Conservation (phyloP, 1,284 basidiomycete species). For the Trichosporon sp. region DNA sequence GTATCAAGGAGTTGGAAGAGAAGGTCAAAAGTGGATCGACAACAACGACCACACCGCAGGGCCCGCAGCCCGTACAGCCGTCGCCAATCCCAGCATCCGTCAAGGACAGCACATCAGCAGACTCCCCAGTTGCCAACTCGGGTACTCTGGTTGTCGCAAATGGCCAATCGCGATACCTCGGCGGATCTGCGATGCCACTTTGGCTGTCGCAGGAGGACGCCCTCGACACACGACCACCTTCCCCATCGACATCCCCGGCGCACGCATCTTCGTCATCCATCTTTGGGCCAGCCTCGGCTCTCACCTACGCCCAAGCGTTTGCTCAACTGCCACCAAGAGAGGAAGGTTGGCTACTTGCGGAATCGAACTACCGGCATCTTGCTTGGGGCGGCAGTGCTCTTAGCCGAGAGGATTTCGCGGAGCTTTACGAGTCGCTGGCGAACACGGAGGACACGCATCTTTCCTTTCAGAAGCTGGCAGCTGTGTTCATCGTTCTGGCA, state of each 20-base stretch:
- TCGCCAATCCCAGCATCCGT: conserved; percentile 2
- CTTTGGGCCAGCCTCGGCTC: conserved; percentile 12
- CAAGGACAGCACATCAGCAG: conserved; percentile 11
- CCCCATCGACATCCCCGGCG: neutral
- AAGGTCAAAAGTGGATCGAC: neutral
- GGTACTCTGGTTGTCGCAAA: conserved; percentile 11
- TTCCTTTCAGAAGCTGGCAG: conserved; percentile 36
- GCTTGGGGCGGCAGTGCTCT: conserved; percentile 38
- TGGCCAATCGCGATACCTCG: conserved; percentile 15
- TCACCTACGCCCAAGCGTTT: conserved; percentile 10
- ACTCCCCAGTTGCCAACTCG: conserved; percentile 16
- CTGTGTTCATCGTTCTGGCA: conserved; percentile 41
- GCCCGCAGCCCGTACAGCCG: neutral
- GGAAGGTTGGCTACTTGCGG: conserved; percentile 37
- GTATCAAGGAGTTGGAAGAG: conserved; percentile 16
- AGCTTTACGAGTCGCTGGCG: conserved; percentile 33
- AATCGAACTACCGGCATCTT: conserved; percentile 37
- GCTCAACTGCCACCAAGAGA: conserved; percentile 34
- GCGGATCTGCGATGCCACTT: conserved; percentile 21
- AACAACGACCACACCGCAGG: neutral
- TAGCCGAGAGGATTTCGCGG: conserved; percentile 30
- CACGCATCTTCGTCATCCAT: conserved; percentile 13
- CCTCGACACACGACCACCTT: conserved; percentile 8
- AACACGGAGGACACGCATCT: neutral
- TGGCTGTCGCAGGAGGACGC: conserved; percentile 22